A percentile compares a stretch with the other conserved stretches of the same genome.
These are phyloP conservation scores for Hemisphaericaspora nanyangensis DNA, from an alignment of 805 yeast species.

Conservation along the genomic window DNA sequence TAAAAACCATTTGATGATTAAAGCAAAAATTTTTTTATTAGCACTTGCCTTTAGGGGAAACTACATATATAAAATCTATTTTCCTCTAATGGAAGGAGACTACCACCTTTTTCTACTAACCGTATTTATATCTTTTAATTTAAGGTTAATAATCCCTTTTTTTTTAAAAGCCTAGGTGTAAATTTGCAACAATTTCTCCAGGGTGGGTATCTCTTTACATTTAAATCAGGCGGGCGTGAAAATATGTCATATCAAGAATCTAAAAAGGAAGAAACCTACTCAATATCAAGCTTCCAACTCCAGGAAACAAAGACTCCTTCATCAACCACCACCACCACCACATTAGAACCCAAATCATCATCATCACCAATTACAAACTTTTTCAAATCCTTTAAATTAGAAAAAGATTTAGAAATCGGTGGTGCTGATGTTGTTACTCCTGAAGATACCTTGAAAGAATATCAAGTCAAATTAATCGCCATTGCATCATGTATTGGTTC, in stretches of 20 bases:
- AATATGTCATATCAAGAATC: conserved; percentile 4
- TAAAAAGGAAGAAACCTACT: conserved; percentile 9
- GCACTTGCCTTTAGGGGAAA: neutral
- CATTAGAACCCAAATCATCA: neutral
- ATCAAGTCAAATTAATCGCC: conserved; percentile 14
- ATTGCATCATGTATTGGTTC: conserved; percentile 19
- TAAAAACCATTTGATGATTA: no score
- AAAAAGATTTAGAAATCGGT: conserved; percentile 7
- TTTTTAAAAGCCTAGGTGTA: no score
- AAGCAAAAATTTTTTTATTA: no score
- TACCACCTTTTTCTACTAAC: no score
- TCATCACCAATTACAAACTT: conserved; percentile 2
- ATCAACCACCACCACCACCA: neutral
- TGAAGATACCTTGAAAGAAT: conserved; percentile 8
- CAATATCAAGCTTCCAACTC: conserved; percentile 7
- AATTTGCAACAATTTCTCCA: neutral
- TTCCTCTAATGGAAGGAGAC: conserved; percentile 1
- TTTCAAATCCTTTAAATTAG: conserved; percentile 6
- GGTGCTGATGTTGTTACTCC: conserved; percentile 6
- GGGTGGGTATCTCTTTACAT: neutral
- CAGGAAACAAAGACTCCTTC: conserved; percentile 1
- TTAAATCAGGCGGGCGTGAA: neutral
- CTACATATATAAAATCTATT: neutral
- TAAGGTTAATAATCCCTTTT: neutral
- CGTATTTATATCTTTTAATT: neutral